Evolutionary conservation across 2,329 filamentous ascomycete species (phyloP), one percentile per base, ranked within the genome.

Genomic region (Penicillium rolfsii): DNA sequence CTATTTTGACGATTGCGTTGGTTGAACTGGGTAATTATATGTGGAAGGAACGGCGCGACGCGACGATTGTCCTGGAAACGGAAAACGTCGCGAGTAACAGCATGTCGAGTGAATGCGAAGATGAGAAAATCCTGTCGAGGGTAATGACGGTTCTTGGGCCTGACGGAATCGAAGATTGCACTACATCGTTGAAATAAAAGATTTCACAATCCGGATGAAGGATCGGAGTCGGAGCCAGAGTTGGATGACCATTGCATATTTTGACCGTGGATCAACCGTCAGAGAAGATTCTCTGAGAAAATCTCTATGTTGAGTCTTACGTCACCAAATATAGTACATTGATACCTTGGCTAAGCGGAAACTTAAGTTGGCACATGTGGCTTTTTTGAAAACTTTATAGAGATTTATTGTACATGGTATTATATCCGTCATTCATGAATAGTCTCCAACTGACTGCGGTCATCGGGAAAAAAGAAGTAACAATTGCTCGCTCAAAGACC

Each of bases 11-110:
- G 2, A 59, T 71, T 22, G 67, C 62, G 1, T n/a, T 70, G 55
- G 55, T 68, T 9, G 67, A 69, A 50, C 36, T 69, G 24, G 64
- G 59, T 1, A 65, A 60, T 35, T 67, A 66, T 56, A 2, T 70
- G 19, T 69, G 66, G 65, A 63, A 53, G 8, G 46, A 57, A 22
- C 52, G 48, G 11, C 19, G 12, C 22, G 11, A 16, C 11, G 38
- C 55, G 3, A 26, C 16, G 7, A 33, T n/a, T 48, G 48, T 26
- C 1, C 38, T 24, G n/a, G 45, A 52, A 24, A 46, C 24, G 12
- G 41, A 55, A 30, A 24, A 36, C n/a, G 5, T 45, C 24, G 14
- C 9, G 7, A 48, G 14, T 7, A 58, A 62, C 5, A 33, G 54
- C 24, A 5, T 28, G 1, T 33, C 30, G 33, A 16, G n/a, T 33